These are phyloP conservation scores for Fusarium sp. DNA, from an alignment of 2,329 filamentous ascomycete genomes.

Conservation along the genomic window DNA sequence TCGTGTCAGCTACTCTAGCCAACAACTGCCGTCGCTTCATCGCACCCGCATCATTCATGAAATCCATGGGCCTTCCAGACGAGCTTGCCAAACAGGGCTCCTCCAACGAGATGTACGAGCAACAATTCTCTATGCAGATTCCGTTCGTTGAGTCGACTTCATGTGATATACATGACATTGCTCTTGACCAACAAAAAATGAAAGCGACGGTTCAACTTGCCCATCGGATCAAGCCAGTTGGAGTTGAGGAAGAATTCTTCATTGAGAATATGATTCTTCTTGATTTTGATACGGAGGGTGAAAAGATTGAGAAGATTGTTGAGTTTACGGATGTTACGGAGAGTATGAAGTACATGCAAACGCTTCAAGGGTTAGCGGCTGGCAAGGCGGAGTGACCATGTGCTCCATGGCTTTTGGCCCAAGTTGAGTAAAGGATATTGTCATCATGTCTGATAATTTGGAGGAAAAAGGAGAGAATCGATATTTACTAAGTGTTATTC, in stretches of 20 bases:
- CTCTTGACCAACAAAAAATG: background rate
- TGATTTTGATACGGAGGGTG: background rate
- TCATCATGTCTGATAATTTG: background rate
- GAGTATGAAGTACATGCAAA: background rate
- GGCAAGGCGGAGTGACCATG: background rate
- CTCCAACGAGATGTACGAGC: background rate
- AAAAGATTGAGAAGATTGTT: background rate
- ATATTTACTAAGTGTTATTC: too few species aligned
- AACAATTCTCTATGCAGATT: background rate
- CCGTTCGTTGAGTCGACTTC: background rate
- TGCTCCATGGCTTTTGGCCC: rapidly evolving
- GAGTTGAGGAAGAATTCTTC: background rate
- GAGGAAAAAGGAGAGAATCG: background rate
- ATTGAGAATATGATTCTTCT: conserved; percentile 1
- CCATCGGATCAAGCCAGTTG: background rate
- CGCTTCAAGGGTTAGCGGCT: background rate
- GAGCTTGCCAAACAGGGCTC: background rate
- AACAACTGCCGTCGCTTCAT: conserved; percentile 1
- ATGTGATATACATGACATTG: background rate
- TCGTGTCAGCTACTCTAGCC: background rate
- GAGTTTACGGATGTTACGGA: conserved; percentile 6
- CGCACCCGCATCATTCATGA: background rate
- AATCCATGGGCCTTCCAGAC: background rate
- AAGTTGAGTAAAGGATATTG: background rate
- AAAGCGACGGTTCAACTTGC: conserved; percentile 3